phyloP scores from a whole-genome alignment of 768 basidiomycete species.

The Phaffia tasmanica region DNA sequence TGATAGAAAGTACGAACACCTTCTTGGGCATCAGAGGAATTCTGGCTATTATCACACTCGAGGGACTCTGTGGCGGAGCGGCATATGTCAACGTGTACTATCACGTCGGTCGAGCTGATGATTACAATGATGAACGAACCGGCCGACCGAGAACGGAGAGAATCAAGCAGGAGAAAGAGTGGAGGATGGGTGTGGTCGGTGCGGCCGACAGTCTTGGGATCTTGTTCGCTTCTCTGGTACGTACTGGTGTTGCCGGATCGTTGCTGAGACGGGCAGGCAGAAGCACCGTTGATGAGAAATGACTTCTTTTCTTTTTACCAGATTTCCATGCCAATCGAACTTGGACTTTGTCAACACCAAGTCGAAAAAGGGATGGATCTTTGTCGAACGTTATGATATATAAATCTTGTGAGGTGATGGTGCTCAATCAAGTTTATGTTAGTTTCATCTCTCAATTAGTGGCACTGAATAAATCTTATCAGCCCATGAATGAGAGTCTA shows the following conservation, averaged over 20 bases:
- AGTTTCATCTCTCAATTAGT: no score
- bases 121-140: slow-evolving; percentile 43
- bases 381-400: slow-evolving; percentile 40
- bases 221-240: slow-evolving; percentile 47
- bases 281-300: slow-evolving; percentile 62
- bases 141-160: slow-evolving; percentile 30
- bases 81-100: slow-evolving; percentile 88
- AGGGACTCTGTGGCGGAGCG: slow-evolving; percentile 84
- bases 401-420: slow-evolving; percentile 28
- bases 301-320: slow-evolving; percentile 52
- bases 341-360: slow-evolving; percentile 64
- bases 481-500: no score
- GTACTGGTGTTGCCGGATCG: not conserved
- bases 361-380: slow-evolving; percentile 56
- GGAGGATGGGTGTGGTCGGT: slow-evolving; percentile 81
- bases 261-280: not conserved
- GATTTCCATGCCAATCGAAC: slow-evolving; percentile 60
- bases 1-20: slow-evolving; percentile 30
- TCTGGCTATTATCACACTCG: slow-evolving; percentile 55
- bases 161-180: slow-evolving; percentile 61
- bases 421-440: no score
- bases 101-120: slow-evolving; percentile 52
- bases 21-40: slow-evolving; percentile 31
- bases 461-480: no score
- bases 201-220: slow-evolving; percentile 72